Base-by-base conservation (phyloP, 805 yeast species). In the Torulaspora franciscae region DNA sequence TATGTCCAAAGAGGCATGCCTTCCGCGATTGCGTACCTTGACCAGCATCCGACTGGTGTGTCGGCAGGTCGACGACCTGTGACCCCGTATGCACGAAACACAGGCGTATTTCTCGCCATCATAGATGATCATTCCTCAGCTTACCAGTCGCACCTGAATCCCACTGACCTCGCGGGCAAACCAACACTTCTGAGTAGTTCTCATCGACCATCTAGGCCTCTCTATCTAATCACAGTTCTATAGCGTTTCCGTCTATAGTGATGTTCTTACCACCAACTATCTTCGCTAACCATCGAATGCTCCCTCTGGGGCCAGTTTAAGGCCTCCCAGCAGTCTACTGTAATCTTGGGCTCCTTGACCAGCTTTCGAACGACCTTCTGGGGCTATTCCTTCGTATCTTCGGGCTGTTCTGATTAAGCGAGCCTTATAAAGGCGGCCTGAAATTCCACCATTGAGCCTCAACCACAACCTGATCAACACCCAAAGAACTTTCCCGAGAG, bases 61-160 rank as follows among this genome's bases (percentile, higher is more conserved):
- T 43, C 77, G 78, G 64, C 99, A 91, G 44, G 83, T 79, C 1
- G 91, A 80, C 1, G 96, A 85, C 32, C 99, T 69, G 59, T 91
- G 99, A 13, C 98, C 98, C 35, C 96, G 71, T 19, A 93, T 87
- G 60, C 99, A 91, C 57, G 82, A 83, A 43, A 78, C 77, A 65
- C 96, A 88, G 3, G 95, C 85, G 61, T 85, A 84, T 57, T 89
- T 84, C 55, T 77, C 83, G 24, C 84, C 85, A 51, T 84, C 85
- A 56, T 83, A 85, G 42, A 85, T 67, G 42, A 88, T 85, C 95
- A 88, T 87, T 13, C 24, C 7, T 22, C 13, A 10, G 14, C 15
- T 10, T 10, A 28, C 27, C 41, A 4, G 14, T 13, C 7, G 11
- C 10, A 17, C 32, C 32, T 9, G 13, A 24, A 36, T 9, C n/a